Conservation (phyloP, 2,329 filamentous ascomycete species). For the Fusarium devonianum region DNA sequence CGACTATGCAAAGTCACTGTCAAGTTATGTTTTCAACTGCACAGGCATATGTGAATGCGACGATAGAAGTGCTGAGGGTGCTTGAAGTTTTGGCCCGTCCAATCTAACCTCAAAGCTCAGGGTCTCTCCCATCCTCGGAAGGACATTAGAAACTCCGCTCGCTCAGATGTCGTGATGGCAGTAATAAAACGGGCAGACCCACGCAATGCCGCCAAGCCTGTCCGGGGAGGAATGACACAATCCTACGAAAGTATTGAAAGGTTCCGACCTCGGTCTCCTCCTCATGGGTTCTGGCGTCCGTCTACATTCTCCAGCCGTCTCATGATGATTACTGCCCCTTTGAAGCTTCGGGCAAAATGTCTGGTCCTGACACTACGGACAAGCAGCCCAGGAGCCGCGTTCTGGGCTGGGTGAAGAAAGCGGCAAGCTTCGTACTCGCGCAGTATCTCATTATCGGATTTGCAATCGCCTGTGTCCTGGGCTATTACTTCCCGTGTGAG, state of each 20-base stretch:
- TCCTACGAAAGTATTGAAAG: conserved; percentile 1
- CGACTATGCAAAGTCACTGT: no score
- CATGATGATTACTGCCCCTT: conserved; percentile 9
- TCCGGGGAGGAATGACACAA: conserved; percentile 17
- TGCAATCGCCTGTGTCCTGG: conserved; percentile 58
- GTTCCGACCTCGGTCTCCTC: no score
- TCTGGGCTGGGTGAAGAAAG: conserved; percentile 27
- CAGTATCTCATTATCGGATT: conserved; percentile 74
- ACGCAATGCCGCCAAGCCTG: conserved; percentile 15
- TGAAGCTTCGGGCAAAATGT: conserved; percentile 15
- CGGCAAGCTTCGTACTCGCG: conserved; percentile 51
- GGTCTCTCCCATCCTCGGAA: conserved; percentile 9
- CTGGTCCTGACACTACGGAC: conserved; percentile 20
- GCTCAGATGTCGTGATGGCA: conserved; percentile 20
- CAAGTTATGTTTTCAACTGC: no score
- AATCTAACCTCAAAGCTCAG: no score
- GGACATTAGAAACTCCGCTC: conserved; percentile 32
- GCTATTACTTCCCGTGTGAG: conserved; percentile 54
- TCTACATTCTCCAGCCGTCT: no score
- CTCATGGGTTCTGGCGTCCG: no score
- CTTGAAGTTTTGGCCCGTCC: no score
- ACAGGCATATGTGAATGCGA: no score
- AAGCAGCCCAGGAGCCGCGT: conserved; percentile 3
- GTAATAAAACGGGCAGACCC: conserved; percentile 34
- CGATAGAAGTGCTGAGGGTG: no score